Base-by-base conservation (phyloP, 2,329 filamentous ascomycete genomes). In the Aspergillus fumigatiaffinis region DNA sequence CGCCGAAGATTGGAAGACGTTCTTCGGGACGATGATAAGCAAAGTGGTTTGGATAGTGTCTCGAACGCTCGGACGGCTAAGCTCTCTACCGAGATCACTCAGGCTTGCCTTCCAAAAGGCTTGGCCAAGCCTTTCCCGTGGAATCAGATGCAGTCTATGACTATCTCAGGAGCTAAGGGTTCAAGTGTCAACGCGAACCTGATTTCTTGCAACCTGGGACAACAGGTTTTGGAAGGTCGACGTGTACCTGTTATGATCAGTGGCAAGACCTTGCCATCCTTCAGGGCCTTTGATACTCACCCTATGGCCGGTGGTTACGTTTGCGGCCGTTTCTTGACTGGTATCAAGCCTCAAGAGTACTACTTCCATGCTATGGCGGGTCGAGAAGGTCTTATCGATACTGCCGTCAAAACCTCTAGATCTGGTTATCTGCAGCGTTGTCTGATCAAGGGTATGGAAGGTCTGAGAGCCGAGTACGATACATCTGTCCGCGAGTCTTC, bases 341-440 rank as follows among this genome's bases (percentile, higher is more conserved):
- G 94, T 59, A 94, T 99, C 60, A 87, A 93, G 54, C 94, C 94
- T 4, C 94, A 99, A 70, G 95, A 99, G 73, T 99, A 97, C 75
- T 99, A 93, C 74, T 99, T 99, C 81, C 94, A 99, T 84, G 92
- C 95, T 75, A 99, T 99, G 95, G 94, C 93, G 70, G 95, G 95
- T 67, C 87, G 94, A 78, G 95, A 99, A 82, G 94, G 94, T 81
- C 80, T 99, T 63, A 99, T 99, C 71, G 94, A 99, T 83, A 99
- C 94, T 21, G 94, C 94, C 62, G 94, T 99, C 74, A 99, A 99
- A 79, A 99, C 94, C 1, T 96, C 93, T 9, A 88, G 94, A 70
- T 97, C 94, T 28, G 95, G 94, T 59, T 99, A 99, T 71, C 81
- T 99, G 52, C 94, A 99, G 73, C 84, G 95, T 71, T 99, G 94